Evolutionary conservation across 257 asterid genomes (phyloP).

Genomic region (Lithospermum erythrorhizon): DNA sequence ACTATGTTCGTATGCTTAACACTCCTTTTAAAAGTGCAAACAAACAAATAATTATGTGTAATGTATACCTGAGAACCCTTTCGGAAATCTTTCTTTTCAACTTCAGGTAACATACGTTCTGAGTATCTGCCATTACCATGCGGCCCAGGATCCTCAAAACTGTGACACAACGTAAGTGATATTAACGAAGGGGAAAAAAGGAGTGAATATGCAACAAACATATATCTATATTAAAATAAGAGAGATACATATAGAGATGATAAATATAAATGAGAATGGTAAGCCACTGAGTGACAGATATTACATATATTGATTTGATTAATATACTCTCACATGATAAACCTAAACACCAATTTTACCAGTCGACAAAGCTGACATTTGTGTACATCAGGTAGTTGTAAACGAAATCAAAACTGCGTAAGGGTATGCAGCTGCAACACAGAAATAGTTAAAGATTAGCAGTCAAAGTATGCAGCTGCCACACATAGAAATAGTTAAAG

Average conservation of each 20-base stretch:
- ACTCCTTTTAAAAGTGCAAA: too few species aligned
- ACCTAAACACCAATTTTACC: conserved; percentile 38
- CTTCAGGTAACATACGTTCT: conserved; percentile 86
- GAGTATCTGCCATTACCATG: conserved; percentile 97
- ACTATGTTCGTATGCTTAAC: not conserved
- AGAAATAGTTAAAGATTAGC: conserved; percentile 17
- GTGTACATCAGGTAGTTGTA: conserved; percentile 94
- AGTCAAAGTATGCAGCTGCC: too few species aligned
- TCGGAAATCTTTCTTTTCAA: conserved; percentile 75
- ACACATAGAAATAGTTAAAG: too few species aligned
- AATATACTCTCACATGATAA: not conserved
- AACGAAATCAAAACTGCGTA: conserved; percentile 70
- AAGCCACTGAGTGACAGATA: too few species aligned
- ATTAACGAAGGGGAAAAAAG: too few species aligned
- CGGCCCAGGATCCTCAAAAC: conserved; percentile 99
- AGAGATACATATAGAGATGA: too few species aligned
- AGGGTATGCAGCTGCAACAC: conserved; percentile 85
- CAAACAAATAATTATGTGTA: too few species aligned
- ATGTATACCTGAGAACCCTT: conserved; percentile 95
- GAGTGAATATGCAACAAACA: too few species aligned
- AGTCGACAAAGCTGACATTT: conserved; percentile 81
- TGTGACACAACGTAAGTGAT: conserved; percentile 14
- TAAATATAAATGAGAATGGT: too few species aligned
- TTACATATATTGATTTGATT: too few species aligned
- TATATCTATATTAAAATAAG: too few species aligned